Evolutionary conservation across 352 stramenopile species (phyloP), one percentile per base, ranked within the genome.

Genomic region (Phytopythium litorale): DNA sequence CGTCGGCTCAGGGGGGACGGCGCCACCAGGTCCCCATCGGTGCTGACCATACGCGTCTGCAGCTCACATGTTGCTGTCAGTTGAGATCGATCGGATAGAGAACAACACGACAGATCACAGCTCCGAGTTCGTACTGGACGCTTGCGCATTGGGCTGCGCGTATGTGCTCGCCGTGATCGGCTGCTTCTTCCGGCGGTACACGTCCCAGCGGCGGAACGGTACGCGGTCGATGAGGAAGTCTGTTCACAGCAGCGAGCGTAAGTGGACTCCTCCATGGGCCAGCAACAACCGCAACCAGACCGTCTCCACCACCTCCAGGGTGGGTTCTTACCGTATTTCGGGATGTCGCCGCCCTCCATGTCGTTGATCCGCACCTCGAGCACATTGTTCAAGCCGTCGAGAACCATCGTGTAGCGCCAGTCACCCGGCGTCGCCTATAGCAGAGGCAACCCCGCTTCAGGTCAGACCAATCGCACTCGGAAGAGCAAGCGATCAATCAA

Each of bases 341-440:
- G 84, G n/a, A 91, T 73, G 5, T 92, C 82, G 1, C 42, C 65
- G 5, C 77, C 77, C 63, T 93, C 86, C 38, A 91, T 64, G 51
- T 95, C 86, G 54, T 93, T 92, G 59, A 95, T 95, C 58, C 84
- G 86, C 33, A 95, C 82, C 79, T 95, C 86, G 52, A 95, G 85
- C 21, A 78, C 78, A 28, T 76, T 61, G 64, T 91, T 91, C 7
- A 84, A 75, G 54, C 81, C 76, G 30, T 94, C 86, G 33, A 94
- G 63, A 61, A 92, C 76, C 76, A 92, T 91, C 19, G 74, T 73
- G 70, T 88, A 90, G 66, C 57, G 85, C 86, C 84, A 95, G 52
- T 92, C 82, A 8, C 84, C 84, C 54, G 85, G 63, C 8, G 76
- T 89, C 6, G 79, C 81, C 84, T 93, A 37, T 38, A 18, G 2